Conservation (phyloP, 345 rosid species). For the Hypericum perforatum region DNA sequence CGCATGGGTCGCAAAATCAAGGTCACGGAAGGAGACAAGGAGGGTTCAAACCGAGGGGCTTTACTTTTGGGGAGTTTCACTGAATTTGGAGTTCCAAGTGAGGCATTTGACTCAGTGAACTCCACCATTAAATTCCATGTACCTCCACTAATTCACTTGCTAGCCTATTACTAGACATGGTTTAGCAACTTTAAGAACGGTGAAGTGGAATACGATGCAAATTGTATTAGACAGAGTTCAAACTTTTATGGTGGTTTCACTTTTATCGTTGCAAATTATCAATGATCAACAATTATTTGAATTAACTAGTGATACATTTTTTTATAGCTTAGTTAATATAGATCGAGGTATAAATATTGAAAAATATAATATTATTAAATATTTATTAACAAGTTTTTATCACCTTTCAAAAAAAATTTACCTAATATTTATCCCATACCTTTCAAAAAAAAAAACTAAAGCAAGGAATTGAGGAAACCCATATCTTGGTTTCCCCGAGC, state of each 20-base stretch:
- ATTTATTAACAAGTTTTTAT: no score
- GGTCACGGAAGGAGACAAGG: constrained; percentile 35
- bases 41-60: constrained; percentile 40
- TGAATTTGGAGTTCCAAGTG: constrained; percentile 55
- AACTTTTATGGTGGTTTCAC: no score
- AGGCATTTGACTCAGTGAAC: constrained; percentile 38
- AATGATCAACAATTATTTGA: no score
- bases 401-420: no score
- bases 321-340: no score
- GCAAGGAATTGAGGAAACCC: constrained; percentile 39
- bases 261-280: no score
- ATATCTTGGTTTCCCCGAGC: constrained; percentile 33
- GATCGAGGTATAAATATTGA: no score
- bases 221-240: no score
- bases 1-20: constrained; percentile 32
- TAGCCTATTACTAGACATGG: constrained; percentile 22
- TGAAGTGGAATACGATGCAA: constrained; percentile 1
- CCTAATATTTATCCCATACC: no score
- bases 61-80: constrained; percentile 40
- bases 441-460: no score
- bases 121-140: constrained; percentile 22
- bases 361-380: no score
- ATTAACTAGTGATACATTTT: no score
- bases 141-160: constrained; percentile 10
- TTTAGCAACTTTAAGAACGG: constrained; percentile 16